Conservation (phyloP, 768 basidiomycete genomes). For the Rickenella mellea region DNA sequence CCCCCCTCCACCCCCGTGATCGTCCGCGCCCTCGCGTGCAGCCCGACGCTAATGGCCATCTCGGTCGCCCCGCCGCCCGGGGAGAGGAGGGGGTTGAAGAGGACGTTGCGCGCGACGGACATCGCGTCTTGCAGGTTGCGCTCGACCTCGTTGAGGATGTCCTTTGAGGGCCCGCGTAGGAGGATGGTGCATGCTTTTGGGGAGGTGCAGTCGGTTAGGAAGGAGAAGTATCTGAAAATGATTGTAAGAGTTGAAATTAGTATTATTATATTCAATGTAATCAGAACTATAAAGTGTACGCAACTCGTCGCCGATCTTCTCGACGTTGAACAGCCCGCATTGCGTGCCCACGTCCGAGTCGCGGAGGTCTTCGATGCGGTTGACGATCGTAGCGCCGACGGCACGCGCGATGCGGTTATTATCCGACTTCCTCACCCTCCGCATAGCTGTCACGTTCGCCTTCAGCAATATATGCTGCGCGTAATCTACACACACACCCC, state of each 20-base stretch:
- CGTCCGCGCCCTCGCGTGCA: conserved; percentile 70
- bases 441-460: conserved; percentile 83
- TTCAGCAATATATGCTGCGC: conserved; percentile 88
- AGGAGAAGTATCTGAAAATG: conserved; percentile 78
- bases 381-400: conserved; percentile 93
- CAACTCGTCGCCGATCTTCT: conserved; percentile 96
- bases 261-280: too few relatives aligned
- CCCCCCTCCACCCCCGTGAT: conserved; percentile 86
- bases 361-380: conserved; percentile 88
- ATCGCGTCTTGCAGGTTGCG: conserved; percentile 97
- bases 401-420: conserved; percentile 98
- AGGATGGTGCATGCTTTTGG: conserved; percentile 98
- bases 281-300: conserved; percentile 8
- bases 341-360: conserved; percentile 86
- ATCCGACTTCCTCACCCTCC: conserved; percentile 97
- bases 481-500: conserved; percentile 46
- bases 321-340: conserved; percentile 94
- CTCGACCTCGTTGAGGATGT: conserved; percentile 96
- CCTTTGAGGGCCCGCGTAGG: conserved; percentile 95
- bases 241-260: background rate
- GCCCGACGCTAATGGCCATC: conserved; percentile 90
- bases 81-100: conserved; percentile 89
- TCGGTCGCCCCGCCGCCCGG: conserved; percentile 97
- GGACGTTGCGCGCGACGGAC: conserved; percentile 92
- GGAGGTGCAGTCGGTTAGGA: conserved; percentile 81